Conservation (phyloP, 192 early-diverging fungal species). For the Geosiphon pyriformis region DNA sequence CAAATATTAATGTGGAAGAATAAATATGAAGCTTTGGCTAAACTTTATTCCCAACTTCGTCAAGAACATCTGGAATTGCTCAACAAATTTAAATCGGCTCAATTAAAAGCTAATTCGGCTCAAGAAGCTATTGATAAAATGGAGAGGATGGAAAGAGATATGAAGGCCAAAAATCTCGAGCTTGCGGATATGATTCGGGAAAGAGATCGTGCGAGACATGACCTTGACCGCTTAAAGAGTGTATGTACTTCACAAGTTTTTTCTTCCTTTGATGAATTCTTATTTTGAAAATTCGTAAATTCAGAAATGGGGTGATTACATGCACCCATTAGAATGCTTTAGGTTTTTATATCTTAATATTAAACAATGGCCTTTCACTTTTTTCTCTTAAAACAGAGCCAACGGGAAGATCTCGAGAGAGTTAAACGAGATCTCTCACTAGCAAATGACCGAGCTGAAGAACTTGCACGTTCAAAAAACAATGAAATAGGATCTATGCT, state of each 20-base stretch:
- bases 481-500: slow-evolving; percentile 79
- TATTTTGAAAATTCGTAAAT: neutral
- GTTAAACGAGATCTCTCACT: slow-evolving; percentile 76
- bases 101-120: slow-evolving; percentile 73
- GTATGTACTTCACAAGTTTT: slow-evolving; percentile 1
- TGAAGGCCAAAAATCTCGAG: slow-evolving; percentile 71
- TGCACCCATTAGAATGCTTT: too few species aligned
- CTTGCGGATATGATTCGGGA: slow-evolving; percentile 85
- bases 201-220: slow-evolving; percentile 76
- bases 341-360: too few species aligned
- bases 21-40: slow-evolving; percentile 96
- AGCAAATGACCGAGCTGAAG: slow-evolving; percentile 68
- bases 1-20: slow-evolving; percentile 95
- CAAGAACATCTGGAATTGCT: slow-evolving; percentile 93
- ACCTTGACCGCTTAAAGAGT: slow-evolving; percentile 41
- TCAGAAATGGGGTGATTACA: too few species aligned
- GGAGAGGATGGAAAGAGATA: slow-evolving; percentile 71
- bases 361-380: too few species aligned
- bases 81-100: slow-evolving; percentile 83
- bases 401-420: slow-evolving; percentile 77
- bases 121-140: slow-evolving; percentile 80
- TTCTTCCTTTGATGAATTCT: neutral
- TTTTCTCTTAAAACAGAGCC: slow-evolving; percentile 44
- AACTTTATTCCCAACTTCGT: slow-evolving; percentile 94
- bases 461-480: slow-evolving; percentile 73